Conservation (phyloP, 2,329 filamentous ascomycete species). For the Cryphonectria nitschkei region DNA sequence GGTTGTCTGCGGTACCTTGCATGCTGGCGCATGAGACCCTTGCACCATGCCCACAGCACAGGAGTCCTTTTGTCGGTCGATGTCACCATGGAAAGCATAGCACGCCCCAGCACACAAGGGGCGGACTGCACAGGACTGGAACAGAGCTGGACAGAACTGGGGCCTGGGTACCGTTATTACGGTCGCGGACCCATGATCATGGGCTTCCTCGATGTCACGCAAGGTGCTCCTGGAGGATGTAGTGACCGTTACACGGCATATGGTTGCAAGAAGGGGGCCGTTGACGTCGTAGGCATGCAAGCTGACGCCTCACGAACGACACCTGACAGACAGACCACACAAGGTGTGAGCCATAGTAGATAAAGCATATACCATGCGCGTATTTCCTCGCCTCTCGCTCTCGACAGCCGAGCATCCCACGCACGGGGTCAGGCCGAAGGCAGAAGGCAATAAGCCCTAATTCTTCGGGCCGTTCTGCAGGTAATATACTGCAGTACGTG, state of each 20-base stretch:
- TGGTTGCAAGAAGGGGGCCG: neutral
- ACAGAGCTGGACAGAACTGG: neutral
- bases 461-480: slow-evolving; percentile 17
- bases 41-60: neutral
- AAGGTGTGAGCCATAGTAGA: neutral
- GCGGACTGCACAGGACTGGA: neutral
- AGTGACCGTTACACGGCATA: slow-evolving; percentile 1
- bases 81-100: slow-evolving; percentile 10
- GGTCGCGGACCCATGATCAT: neutral
- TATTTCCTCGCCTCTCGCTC: neutral
- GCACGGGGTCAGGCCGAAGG: neutral
- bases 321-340: neutral
- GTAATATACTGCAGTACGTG: neutral
- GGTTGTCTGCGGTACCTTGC: slow-evolving; percentile 17
- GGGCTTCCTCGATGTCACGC: neutral
- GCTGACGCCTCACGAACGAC: neutral
- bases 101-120: slow-evolving; percentile 1
- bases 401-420: neutral
- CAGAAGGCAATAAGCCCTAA: slow-evolving; percentile 12
- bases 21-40: slow-evolving; percentile 18
- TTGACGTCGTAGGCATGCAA: neutral
- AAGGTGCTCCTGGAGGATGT: neutral
- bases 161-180: slow-evolving; percentile 4
- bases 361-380: neutral
- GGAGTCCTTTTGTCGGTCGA: slow-evolving; percentile 12